These are phyloP conservation scores for Filobasidium uniguttulatum DNA, from an alignment of 1,284 basidiomycete species.

Conservation along the genomic window DNA sequence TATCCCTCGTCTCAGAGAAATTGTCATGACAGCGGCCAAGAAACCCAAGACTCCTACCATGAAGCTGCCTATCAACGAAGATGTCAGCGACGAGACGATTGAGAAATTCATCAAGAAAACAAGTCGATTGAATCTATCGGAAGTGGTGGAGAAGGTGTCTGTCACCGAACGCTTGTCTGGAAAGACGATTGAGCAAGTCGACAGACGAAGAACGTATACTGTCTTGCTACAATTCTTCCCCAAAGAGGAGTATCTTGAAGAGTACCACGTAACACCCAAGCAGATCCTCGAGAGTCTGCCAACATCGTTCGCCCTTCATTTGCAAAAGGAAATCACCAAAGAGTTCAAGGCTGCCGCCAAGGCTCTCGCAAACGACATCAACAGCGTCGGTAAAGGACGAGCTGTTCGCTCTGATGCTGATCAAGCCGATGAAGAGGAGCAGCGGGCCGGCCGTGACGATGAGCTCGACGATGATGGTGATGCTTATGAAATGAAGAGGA, in stretches of 20 bases:
- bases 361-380: constrained; percentile 65
- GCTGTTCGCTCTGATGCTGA: constrained; percentile 30
- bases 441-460: constrained; percentile 35
- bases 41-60: constrained; percentile 99
- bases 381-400: constrained; percentile 68
- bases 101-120: constrained; percentile 81
- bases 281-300: constrained; percentile 66
- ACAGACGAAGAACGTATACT: constrained; percentile 61
- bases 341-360: constrained; percentile 79
- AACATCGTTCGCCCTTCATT: constrained; percentile 61
- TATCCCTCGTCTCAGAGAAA: constrained; percentile 96
- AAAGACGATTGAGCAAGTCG: constrained; percentile 45
- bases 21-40: constrained; percentile 96
- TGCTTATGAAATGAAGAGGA: constrained; percentile 53
- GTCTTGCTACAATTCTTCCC: constrained; percentile 81
- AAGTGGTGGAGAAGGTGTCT: constrained; percentile 70
- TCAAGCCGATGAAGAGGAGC: constrained; percentile 37
- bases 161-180: constrained; percentile 64
- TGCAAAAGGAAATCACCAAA: constrained; percentile 72
- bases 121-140: constrained; percentile 71
- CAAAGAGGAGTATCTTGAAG: constrained; percentile 63
- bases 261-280: constrained; percentile 63
- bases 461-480: constrained; percentile 63
- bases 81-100: constrained; percentile 47
- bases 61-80: constrained; percentile 59